Conservation (phyloP, 2,329 filamentous ascomycete genomes). For the Pseudogymnoascus pannorum region DNA sequence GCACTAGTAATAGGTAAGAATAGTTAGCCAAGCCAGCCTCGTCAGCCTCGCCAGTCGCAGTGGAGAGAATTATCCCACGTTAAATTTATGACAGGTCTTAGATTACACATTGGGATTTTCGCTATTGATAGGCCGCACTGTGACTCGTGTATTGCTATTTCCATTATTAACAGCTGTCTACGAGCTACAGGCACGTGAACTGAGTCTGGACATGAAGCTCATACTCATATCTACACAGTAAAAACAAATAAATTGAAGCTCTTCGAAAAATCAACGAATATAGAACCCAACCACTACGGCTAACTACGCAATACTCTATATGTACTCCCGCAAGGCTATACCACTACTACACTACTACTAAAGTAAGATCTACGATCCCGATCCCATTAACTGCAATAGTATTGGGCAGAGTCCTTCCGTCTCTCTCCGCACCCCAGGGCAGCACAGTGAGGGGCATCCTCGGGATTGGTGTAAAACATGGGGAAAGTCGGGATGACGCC, state of each 20-base stretch:
- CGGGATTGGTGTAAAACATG: not conserved
- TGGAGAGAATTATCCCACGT: not conserved
- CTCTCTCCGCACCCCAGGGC: not conserved
- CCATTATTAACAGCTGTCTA: not conserved
- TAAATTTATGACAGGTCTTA: constrained; percentile 4
- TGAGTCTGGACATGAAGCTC: not conserved
- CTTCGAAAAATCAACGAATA: not conserved
- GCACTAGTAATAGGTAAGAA: no score
- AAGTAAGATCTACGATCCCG: not conserved
- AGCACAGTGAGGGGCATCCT: not conserved
- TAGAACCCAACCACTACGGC: not conserved
- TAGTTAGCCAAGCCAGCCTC: not conserved
- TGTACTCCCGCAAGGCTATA: not conserved
- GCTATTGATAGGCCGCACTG: not conserved
- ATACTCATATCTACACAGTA: not conserved
- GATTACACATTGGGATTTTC: not conserved
- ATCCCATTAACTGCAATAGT: constrained; percentile 3
- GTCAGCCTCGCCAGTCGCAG: not conserved
- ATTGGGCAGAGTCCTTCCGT: not conserved
- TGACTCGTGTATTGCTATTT: constrained; percentile 1
- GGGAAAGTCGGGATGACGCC: constrained; percentile 1
- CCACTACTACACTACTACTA: not conserved
- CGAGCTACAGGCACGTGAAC: not conserved
- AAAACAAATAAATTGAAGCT: not conserved
- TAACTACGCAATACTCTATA: constrained; percentile 2